Conservation (phyloP, 2,329 filamentous ascomycete species). For the Alternaria ethzedia region DNA sequence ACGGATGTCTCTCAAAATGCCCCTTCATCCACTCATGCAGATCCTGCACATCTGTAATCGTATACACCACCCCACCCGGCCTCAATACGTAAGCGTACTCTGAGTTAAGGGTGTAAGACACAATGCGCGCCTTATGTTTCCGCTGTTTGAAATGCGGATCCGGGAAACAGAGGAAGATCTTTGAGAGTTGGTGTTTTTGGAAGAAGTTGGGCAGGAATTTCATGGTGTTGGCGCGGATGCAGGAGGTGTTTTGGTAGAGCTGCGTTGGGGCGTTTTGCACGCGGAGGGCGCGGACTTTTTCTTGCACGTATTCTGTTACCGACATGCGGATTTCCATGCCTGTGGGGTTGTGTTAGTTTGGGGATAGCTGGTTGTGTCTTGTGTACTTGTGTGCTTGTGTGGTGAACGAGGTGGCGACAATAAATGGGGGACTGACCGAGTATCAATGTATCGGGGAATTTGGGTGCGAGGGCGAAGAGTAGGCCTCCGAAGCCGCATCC, state of each 20-base stretch:
- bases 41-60: conserved; percentile 96
- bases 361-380: no score
- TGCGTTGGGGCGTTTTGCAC: conserved; percentile 62
- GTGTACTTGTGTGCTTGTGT: no score
- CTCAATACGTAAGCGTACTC: conserved; percentile 90
- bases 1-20: conserved; percentile 78
- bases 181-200: conserved; percentile 75
- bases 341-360: conserved; percentile 39
- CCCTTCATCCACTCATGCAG: conserved; percentile 91
- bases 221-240: conserved; percentile 94
- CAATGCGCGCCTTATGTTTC: conserved; percentile 96
- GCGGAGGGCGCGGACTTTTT: conserved; percentile 83
- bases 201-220: conserved; percentile 99
- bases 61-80: conserved; percentile 88
- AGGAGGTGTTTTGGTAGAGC: conserved; percentile 83
- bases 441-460: conserved; percentile 81
- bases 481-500: conserved; percentile 96
- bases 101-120: conserved; percentile 83
- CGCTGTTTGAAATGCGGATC: conserved; percentile 97
- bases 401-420: background rate
- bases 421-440: conserved; percentile 65
- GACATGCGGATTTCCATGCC: conserved; percentile 92
- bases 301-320: conserved; percentile 88
- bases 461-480: conserved; percentile 81
- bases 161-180: conserved; percentile 97